Base-by-base conservation (phyloP, 495 filamentous ascomycete genomes). In the Hyaloscypha finlandica region DNA sequence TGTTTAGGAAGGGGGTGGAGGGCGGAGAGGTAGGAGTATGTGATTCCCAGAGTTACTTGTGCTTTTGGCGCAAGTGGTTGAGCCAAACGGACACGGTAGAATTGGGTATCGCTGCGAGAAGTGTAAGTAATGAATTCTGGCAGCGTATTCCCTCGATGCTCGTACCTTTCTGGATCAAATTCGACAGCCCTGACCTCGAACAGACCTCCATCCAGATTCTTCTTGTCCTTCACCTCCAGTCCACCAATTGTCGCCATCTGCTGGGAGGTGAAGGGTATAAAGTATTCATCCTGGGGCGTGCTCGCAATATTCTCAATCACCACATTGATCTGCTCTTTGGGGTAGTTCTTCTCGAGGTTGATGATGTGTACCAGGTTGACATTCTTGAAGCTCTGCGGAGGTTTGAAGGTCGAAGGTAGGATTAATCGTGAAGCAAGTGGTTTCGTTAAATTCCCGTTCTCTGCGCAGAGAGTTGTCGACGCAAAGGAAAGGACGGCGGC, bases 291-390 rank as follows among this genome's bases (percentile, higher is more conserved):
- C 74, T 98, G 95, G 11, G 92, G 84, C 59, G 88, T 78, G 30
- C 77, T 78, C 45, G 84, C 87, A 70, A 90, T 80, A 78, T 99
- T 99, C 84, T 99, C 92, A 59, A 98, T 89, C 32, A 96, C 83
- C 9, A 97, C 91, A 80, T 98, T 97, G 84, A 97, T 86, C 14
- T 86, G 90, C 75, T 98, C 93, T 71, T 92, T 90, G 25, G 87
- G 87, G 73, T 94, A 98, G 66, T 87, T 89, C 80, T 97, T 97
- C 74, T 97, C 94, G 63, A 97, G 77, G 73, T 96, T 97, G 71
- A 93, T 89, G 63, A 90, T 89, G 66, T 96, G 91, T 62, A 98
- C 88, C 30, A 97, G 76, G 77, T 98, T 98, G 70, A 85, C 83
- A 77, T 98, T 96, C 77, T 92, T 91, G 79, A 96, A 99, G 54